Evolutionary conservation across 306 rosid species (phyloP).

Genomic region (Aeschynomene evenia): DNA sequence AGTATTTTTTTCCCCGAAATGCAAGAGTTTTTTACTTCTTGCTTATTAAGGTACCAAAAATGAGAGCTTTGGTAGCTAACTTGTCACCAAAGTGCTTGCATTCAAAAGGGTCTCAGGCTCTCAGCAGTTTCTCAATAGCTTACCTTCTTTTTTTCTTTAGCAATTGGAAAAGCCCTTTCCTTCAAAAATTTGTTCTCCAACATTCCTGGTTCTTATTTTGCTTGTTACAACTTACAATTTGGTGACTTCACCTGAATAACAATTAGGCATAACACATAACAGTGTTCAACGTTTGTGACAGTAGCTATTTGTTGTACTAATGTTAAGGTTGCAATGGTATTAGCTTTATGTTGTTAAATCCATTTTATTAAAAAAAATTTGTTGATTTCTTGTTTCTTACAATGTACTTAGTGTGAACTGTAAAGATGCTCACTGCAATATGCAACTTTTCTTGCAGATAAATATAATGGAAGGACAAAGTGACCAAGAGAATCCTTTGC

Average conservation of each 20-base stretch:
- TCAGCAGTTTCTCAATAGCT: too few relatives aligned
- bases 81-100: background rate
- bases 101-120: background rate
- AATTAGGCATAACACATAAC: background rate
- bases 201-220: background rate
- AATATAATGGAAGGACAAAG: conserved; percentile 58
- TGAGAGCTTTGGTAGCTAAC: background rate
- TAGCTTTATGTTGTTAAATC: background rate
- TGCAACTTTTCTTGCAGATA: conserved; percentile 10
- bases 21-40: background rate
- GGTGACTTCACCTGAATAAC: background rate
- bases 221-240: background rate
- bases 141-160: background rate
- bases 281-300: background rate
- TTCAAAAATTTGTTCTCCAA: background rate
- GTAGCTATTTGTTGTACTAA: background rate
- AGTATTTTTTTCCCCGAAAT: background rate
- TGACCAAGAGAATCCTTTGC: conserved; percentile 34
- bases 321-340: background rate
- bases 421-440: background rate
- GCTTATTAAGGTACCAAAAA: background rate
- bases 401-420: background rate
- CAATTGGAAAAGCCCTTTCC: background rate
- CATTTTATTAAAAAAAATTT: background rate
- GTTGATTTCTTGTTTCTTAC: background rate